Conservation (phyloP, 1,284 basidiomycete genomes). For the Laetiporus sulphureus region DNA sequence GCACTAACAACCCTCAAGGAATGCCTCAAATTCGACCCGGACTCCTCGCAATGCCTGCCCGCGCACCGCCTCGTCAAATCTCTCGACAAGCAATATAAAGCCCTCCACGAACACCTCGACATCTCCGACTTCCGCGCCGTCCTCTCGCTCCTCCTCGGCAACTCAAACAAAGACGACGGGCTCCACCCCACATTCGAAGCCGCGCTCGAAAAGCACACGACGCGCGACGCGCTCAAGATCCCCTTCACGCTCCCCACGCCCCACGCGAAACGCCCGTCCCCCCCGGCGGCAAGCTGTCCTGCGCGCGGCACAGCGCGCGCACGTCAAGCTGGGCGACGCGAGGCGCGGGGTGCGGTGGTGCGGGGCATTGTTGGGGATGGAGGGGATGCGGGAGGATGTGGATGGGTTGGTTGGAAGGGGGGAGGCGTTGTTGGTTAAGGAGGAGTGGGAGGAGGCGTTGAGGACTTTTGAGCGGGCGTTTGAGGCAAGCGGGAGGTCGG, state of each 20-base stretch:
- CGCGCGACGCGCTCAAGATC: constrained; percentile 36
- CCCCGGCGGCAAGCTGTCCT: constrained; percentile 51
- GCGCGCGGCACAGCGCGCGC: constrained; percentile 69
- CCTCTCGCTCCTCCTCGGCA: constrained; percentile 56
- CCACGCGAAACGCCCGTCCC: constrained; percentile 35
- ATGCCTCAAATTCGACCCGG: constrained; percentile 90
- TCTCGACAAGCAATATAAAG: constrained; percentile 72
- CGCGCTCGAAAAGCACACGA: constrained; percentile 48
- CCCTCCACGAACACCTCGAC: constrained; percentile 66
- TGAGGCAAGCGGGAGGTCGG: constrained; percentile 70
- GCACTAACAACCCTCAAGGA: constrained; percentile 77
- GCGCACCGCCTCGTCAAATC: constrained; percentile 74
- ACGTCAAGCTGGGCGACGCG: constrained; percentile 54
- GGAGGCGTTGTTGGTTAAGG: constrained; percentile 68
- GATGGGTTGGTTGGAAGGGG: constrained; percentile 71
- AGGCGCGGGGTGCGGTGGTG: constrained; percentile 66
- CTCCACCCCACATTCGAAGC: constrained; percentile 64
- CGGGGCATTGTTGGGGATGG: constrained; percentile 51
- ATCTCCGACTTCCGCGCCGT: constrained; percentile 65
- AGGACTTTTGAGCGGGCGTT: constrained; percentile 76
- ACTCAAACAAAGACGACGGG: no score
- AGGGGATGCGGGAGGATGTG: constrained; percentile 51
- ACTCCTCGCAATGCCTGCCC: constrained; percentile 78
- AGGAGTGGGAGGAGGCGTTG: constrained; percentile 89
- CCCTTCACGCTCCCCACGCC: constrained; percentile 36